Conservation (phyloP, 768 basidiomycete genomes). For the Erythrobasidium yunnanense region DNA sequence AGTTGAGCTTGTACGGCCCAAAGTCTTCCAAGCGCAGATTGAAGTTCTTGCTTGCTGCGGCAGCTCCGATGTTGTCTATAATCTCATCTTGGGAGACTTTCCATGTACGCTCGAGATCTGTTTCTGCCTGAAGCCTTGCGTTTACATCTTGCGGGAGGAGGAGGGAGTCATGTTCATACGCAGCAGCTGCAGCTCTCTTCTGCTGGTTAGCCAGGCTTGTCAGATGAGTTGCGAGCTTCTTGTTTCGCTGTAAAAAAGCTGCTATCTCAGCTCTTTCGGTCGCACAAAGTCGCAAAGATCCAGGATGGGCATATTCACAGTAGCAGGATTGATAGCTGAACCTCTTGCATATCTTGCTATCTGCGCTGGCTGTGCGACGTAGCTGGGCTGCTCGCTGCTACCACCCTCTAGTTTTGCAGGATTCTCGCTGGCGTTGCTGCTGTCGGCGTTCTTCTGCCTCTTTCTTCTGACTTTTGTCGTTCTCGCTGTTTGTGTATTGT, state of each 20-base stretch:
- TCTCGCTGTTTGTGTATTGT: not conserved
- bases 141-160: constrained; percentile 58
- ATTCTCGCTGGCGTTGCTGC: not conserved
- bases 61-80: constrained; percentile 41
- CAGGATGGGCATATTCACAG: too few relatives aligned
- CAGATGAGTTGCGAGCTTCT: constrained; percentile 22
- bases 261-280: not conserved
- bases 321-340: too few relatives aligned
- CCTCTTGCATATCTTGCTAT: too few relatives aligned
- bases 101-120: constrained; percentile 80
- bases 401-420: not conserved
- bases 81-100: constrained; percentile 73
- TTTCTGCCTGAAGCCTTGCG: constrained; percentile 65
- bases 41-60: constrained; percentile 46
- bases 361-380: not conserved
- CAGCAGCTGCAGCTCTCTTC: constrained; percentile 18
- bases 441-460: not conserved
- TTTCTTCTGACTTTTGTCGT: too few relatives aligned
- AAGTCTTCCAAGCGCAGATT: constrained; percentile 69
- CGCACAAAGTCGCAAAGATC: too few relatives aligned
- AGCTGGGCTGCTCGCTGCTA: not conserved
- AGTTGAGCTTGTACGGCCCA: constrained; percentile 72
- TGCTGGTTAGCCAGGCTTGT: constrained; percentile 29
- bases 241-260: constrained; percentile 5
- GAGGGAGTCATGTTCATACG: constrained; percentile 41